Percentiles rank a stretch among this genome's conserved stretches.
These are phyloP conservation scores for Pyrenochaeta sp. DNA, from an alignment of 2,329 filamentous ascomycete genomes.

Conservation along the genomic window DNA sequence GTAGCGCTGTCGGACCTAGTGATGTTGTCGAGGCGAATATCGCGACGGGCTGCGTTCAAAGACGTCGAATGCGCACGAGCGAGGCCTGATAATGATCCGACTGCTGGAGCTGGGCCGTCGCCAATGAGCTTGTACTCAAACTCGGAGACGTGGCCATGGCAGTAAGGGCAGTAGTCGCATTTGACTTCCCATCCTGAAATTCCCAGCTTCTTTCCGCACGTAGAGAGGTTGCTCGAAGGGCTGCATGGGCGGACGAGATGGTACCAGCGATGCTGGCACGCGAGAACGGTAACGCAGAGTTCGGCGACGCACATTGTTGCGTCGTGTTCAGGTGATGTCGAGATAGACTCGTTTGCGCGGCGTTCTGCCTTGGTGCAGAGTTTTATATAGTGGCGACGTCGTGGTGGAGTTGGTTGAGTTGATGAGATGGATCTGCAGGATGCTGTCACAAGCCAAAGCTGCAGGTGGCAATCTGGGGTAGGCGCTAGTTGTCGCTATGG, in stretches of 20 bases:
- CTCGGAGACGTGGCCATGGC: slow-evolving; percentile 49
- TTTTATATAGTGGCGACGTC: slow-evolving; percentile 24
- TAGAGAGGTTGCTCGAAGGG: slow-evolving; percentile 55
- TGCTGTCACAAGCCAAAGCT: slow-evolving; percentile 28
- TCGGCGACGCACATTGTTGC: slow-evolving; percentile 59
- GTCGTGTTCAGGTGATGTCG: slow-evolving; percentile 35
- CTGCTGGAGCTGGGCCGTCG: slow-evolving; percentile 47
- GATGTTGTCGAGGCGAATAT: slow-evolving; percentile 48
- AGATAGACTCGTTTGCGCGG: slow-evolving; percentile 29
- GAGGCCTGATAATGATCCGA: slow-evolving; percentile 50
- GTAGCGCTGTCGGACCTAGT: slow-evolving; percentile 47
- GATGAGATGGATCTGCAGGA: slow-evolving; percentile 4
- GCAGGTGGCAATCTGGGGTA: slow-evolving; percentile 33
- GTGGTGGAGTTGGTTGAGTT: slow-evolving; percentile 30
- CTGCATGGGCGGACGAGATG: slow-evolving; percentile 56
- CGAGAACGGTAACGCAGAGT: slow-evolving; percentile 57
- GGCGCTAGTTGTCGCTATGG: slow-evolving; percentile 31
- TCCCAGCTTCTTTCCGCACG: slow-evolving; percentile 55
- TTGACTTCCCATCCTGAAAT: slow-evolving; percentile 61
- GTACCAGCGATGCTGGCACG: slow-evolving; percentile 61
- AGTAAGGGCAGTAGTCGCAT: slow-evolving; percentile 59
- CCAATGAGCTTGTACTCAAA: slow-evolving; percentile 58
- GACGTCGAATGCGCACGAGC: slow-evolving; percentile 51
- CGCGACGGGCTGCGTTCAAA: slow-evolving; percentile 46
- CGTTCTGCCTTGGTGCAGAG: slow-evolving; percentile 32